Base-by-base conservation (phyloP, 108 stramenopile genomes). In the Poteriospumella lacustris region DNA sequence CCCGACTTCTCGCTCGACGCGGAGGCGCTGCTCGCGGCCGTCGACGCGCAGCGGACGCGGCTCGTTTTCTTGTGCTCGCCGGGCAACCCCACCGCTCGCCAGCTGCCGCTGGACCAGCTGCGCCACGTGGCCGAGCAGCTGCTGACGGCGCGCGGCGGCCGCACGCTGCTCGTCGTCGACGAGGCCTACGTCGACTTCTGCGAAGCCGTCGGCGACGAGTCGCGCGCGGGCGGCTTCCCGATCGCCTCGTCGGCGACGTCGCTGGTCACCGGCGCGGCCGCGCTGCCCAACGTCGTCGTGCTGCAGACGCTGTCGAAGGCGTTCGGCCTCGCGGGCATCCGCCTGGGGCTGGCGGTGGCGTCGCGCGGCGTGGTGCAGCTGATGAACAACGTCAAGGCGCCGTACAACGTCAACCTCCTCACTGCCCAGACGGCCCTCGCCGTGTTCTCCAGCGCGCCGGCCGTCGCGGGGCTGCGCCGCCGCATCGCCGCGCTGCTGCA, bases 351-450 rank as follows among this genome's bases (percentile, higher is more conserved):
- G 83, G 91, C 91, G 44, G 86, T 94, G 62, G 93, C 90, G n/a
- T 70, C 87, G 43, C 85, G 89, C 2, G 89, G 89, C 70, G 87
- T 96, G 15, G 92, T 96, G 81, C 92, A 93, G 78, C 84, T 93
- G 28, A 91, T 96, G 91, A 95, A 95, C 85, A 95, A 94, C 80
- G 92, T 94, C 79, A 96, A 96, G 86, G 94, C 94, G 39, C 96
- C 96, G 29, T 96, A 96, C 90, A 95, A 94, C 84, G 87, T 96
- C 58, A 96, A 93, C 85, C 83, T 82, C 29, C 80, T 96, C 40
- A 92, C 94, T 5, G 84, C 87, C 76, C 85, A 91, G 76, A 86
- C 91, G 15, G 96, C 96, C 9, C 77, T 86, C 33, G 89, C 91
- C 80, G 92, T 92, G 26, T 79, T 96, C 83, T 84, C 83, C 43